phyloP scores from a whole-genome alignment of 2,329 filamentous ascomycete species.

The Calonectria pauciramosa region DNA sequence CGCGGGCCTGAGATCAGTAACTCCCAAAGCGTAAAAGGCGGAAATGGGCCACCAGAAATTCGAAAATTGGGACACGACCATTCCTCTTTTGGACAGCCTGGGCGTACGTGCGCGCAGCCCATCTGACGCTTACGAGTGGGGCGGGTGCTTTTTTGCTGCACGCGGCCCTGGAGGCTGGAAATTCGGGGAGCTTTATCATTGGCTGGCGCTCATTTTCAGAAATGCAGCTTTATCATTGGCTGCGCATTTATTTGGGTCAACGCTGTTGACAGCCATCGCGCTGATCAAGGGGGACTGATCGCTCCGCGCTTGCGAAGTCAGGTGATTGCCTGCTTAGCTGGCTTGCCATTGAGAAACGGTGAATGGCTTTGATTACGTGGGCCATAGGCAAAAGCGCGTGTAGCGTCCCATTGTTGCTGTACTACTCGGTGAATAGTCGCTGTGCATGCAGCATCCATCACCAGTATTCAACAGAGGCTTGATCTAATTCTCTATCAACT shows the following conservation, averaged over 20 bases:
- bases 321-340: neutral
- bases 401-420: neutral
- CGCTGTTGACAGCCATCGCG: neutral
- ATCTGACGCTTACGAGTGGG: conserved; percentile 7
- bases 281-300: neutral
- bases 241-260: neutral
- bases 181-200: neutral
- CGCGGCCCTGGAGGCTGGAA: conserved; percentile 10
- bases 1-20: conserved; percentile 43
- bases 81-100: conserved; percentile 13
- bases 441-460: neutral
- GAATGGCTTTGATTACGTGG: neutral
- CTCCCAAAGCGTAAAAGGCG: conserved; percentile 26
- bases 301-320: neutral
- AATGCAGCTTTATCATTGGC: conserved; percentile 23
- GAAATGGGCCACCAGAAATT: conserved; percentile 15
- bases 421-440: neutral
- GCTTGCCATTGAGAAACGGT: neutral
- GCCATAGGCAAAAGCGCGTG: neutral
- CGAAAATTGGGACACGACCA: conserved; percentile 23
- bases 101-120: neutral
- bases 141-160: neutral
- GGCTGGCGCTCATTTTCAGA: neutral
- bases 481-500: neutral
- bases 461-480: no score